Conservation (phyloP, 2,329 filamentous ascomycete species). For the Orbilia quercus region DNA sequence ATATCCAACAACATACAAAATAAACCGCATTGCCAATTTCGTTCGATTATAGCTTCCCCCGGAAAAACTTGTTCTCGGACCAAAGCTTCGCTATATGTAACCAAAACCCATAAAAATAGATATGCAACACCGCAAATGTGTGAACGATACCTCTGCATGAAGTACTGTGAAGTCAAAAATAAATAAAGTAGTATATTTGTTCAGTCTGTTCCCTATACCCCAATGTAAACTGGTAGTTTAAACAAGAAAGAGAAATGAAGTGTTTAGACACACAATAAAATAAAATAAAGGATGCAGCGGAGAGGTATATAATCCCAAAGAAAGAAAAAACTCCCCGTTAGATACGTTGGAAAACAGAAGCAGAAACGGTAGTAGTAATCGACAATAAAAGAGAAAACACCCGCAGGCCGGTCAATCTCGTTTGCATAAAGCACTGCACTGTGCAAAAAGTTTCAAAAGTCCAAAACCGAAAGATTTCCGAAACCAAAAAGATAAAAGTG, state of each 20-base stretch:
- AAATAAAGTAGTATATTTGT: slow-evolving; percentile 20
- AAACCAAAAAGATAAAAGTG: not conserved
- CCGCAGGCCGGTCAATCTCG: slow-evolving; percentile 33
- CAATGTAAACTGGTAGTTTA: slow-evolving; percentile 15
- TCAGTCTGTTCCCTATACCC: slow-evolving; percentile 30
- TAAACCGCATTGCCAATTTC: too few species aligned
- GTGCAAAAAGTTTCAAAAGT: too few species aligned
- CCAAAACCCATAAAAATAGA: too few species aligned
- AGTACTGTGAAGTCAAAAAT: slow-evolving; percentile 1
- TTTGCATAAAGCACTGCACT: not conserved
- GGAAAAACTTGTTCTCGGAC: too few species aligned
- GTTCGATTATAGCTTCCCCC: not conserved
- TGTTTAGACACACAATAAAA: slow-evolving; percentile 15
- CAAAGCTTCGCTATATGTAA: too few species aligned
- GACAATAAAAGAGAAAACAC: slow-evolving; percentile 18
- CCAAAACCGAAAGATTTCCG: slow-evolving; percentile 8
- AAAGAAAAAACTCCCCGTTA: slow-evolving; percentile 44
- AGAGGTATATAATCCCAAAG: slow-evolving; percentile 51
- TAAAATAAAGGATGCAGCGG: slow-evolving; percentile 47
- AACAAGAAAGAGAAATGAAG: slow-evolving; percentile 18
- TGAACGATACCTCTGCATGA: too few species aligned
- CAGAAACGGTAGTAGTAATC: not conserved
- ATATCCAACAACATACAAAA: too few species aligned
- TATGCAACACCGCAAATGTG: not conserved
- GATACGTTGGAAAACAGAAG: slow-evolving; percentile 3